Conservation (phyloP, 2,329 filamentous ascomycete species). For the Bipolaris victoriae region DNA sequence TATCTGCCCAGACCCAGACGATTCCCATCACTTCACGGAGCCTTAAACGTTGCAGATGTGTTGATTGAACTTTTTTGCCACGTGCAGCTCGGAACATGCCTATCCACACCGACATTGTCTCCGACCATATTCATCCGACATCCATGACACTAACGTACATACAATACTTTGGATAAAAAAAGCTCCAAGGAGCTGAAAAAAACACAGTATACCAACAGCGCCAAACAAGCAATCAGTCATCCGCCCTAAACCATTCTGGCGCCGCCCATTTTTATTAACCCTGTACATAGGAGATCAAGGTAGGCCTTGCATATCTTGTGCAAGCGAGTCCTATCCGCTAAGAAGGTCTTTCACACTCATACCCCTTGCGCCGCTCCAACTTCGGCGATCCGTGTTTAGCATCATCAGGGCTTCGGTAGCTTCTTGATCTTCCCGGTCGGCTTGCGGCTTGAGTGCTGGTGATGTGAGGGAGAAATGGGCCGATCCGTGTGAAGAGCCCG, state of each 20-base stretch:
- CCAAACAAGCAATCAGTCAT: conserved; percentile 9
- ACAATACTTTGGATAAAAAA: conserved; percentile 1
- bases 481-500: conserved; percentile 33
- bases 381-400: conserved; percentile 78
- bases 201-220: conserved; percentile 5
- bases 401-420: conserved; percentile 86
- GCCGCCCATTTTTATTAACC: conserved; percentile 7
- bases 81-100: background rate
- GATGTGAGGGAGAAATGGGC: conserved; percentile 44
- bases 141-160: background rate
- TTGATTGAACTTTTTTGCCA: background rate
- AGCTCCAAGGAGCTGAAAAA: background rate
- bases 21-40: background rate
- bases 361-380: conserved; percentile 48
- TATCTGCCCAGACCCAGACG: background rate
- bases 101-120: background rate
- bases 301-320: background rate
- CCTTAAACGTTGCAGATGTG: background rate
- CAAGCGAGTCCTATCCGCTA: conserved; percentile 36
- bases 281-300: conserved; percentile 1
- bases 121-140: background rate
- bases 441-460: conserved; percentile 45
- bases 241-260: conserved; percentile 6
- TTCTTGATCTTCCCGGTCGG: conserved; percentile 64
- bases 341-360: conserved; percentile 58